Evolutionary conservation across 2,329 filamentous ascomycete genomes (phyloP).

Genomic region (Zalaria obscura): DNA sequence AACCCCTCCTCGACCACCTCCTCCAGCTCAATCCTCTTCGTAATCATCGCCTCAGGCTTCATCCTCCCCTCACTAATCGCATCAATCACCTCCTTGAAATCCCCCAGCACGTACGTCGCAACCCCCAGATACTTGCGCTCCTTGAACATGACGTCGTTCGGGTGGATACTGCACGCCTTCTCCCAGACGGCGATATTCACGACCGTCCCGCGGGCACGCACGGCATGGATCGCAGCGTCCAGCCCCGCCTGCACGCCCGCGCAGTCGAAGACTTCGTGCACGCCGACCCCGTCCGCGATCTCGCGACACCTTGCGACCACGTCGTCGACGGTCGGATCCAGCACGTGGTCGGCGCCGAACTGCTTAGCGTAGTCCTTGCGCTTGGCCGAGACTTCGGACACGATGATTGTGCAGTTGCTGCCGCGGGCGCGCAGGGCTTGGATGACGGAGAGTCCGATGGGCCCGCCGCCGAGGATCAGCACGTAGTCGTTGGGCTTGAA

Average conservation of each 20-base stretch:
- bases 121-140: slow-evolving; percentile 39
- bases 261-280: slow-evolving; percentile 37
- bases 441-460: slow-evolving; percentile 38
- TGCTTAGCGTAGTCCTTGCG: slow-evolving; percentile 34
- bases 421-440: slow-evolving; percentile 30
- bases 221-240: slow-evolving; percentile 32
- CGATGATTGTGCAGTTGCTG: slow-evolving; percentile 34
- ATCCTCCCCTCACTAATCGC: slow-evolving; percentile 31
- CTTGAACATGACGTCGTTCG: slow-evolving; percentile 38
- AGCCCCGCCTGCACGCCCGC: slow-evolving; percentile 38
- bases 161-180: slow-evolving; percentile 33
- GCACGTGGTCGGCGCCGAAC: slow-evolving; percentile 38
- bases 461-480: slow-evolving; percentile 38
- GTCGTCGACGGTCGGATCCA: slow-evolving; percentile 34
- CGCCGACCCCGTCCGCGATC: slow-evolving; percentile 30
- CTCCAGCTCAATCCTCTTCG: slow-evolving; percentile 30
- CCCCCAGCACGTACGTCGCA: slow-evolving; percentile 36
- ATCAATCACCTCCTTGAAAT: slow-evolving; percentile 35
- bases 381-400: slow-evolving; percentile 34
- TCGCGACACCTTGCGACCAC: slow-evolving; percentile 28
- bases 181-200: slow-evolving; percentile 44
- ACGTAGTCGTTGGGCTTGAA: slow-evolving; percentile 26
- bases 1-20: slow-evolving; percentile 34
- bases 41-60: slow-evolving; percentile 33
- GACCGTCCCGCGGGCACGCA: slow-evolving; percentile 35